Base-by-base conservation (phyloP, 2,329 filamentous ascomycete genomes). In the Pseudocercospora macadamiae region DNA sequence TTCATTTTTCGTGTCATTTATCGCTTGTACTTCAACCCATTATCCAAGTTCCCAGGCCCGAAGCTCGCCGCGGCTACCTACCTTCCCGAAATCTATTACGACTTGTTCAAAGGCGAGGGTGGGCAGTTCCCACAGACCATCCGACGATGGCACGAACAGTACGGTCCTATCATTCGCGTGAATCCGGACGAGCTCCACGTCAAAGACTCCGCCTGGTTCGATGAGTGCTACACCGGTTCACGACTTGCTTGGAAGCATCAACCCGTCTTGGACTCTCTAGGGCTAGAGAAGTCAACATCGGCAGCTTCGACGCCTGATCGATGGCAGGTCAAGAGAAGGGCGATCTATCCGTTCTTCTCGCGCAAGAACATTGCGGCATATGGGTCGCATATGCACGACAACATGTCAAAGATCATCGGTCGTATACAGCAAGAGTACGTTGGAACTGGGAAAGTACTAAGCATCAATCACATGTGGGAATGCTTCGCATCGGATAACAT, bases 171-270 rank as follows among this genome's bases (percentile, higher is more conserved):
- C 19, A 68, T 77, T 3, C 72, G 75, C 8, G 70, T 76, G 55
- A 72, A 65, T 30, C 73, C 74, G 1, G 62, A 66, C n/a, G 74
- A 77, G 57, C 34, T 77, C 1, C 75, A 77, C 54, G 68, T 76
- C 37, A 64, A 55, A 4, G 75, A 76, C 47, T 67, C 74, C 0
- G 39, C 61, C 4, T 76, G 66, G 59, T 74, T 69, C 54, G 68
- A 75, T 19, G 64, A 68, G 32, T 66, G 76, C 14, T 76, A 75
- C 54, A 62, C 61, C 14, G 18, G 26, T 58, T 21, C 58, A 60
- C 30, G 54, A 52, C 16, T 59, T 55, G 16, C 60, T 19, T 55
- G 49, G 58, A 63, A 37, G 36, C 42, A 25, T 23, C 42, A 23
- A 26, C 19, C 42, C 10, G 42, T 47, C 19, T 16, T 47, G 19